Conservation (phyloP, 371 early-diverging fungal species). For the Saksenaea oblongispora region DNA sequence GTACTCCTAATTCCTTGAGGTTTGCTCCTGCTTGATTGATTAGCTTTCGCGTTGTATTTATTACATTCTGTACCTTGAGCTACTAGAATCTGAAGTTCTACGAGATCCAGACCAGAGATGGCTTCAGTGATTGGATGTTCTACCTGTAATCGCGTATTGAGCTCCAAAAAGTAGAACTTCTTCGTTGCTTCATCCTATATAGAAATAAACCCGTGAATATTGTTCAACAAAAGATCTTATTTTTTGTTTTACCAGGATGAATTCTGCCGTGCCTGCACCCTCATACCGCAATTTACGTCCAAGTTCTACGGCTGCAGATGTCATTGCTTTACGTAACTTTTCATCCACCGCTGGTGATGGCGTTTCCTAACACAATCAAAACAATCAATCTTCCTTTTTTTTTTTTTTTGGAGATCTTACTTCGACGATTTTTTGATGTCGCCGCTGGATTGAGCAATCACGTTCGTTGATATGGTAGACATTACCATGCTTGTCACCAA, state of each 20-base stretch:
- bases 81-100: slow-evolving; percentile 80
- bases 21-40: slow-evolving; percentile 28
- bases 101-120: slow-evolving; percentile 92
- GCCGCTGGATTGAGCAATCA: slow-evolving; percentile 88
- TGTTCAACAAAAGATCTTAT: neutral
- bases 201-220: neutral
- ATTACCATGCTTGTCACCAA: slow-evolving; percentile 82
- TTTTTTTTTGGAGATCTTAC: slow-evolving; percentile 31
- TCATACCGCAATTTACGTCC: slow-evolving; percentile 61
- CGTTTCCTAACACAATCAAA: slow-evolving; percentile 41
- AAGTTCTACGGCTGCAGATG: slow-evolving; percentile 57
- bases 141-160: slow-evolving; percentile 87
- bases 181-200: slow-evolving; percentile 56
- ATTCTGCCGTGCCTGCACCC: slow-evolving; percentile 86
- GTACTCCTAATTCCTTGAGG: slow-evolving; percentile 37
- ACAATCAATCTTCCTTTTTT: neutral
- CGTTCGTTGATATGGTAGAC: slow-evolving; percentile 86
- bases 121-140: slow-evolving; percentile 97
- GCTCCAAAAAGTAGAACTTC: slow-evolving; percentile 82
- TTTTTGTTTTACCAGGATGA: slow-evolving; percentile 60
- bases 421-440: slow-evolving; percentile 88
- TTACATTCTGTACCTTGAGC: slow-evolving; percentile 59
- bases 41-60: slow-evolving; percentile 17
- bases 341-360: slow-evolving; percentile 60
- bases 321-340: slow-evolving; percentile 53